phyloP scores from a whole-genome alignment of 306 rosid genomes.

The Dryas drummondii region DNA sequence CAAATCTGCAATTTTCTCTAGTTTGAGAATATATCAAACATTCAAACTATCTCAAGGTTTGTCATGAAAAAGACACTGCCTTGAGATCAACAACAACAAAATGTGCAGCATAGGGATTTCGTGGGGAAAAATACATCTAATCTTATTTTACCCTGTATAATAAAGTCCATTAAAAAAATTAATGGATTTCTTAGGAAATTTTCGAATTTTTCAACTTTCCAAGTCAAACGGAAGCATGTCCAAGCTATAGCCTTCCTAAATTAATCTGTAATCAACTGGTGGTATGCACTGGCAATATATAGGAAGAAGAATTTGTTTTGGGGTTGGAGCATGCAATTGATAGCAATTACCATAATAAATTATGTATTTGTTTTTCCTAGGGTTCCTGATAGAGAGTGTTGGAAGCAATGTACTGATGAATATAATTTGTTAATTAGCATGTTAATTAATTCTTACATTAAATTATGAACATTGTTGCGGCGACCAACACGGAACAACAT shows the following conservation, averaged over 20 bases:
- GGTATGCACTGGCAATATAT: background rate
- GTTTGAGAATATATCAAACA: background rate
- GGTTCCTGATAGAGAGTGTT: conserved; percentile 65
- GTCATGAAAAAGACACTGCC: conserved; percentile 6
- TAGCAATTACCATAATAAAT: background rate
- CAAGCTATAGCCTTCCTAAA: conserved; percentile 9
- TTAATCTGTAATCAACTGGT: background rate
- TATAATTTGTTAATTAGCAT: background rate
- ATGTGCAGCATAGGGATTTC: background rate
- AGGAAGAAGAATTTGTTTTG: conserved; percentile 18
- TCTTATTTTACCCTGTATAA: background rate
- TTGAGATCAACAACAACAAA: conserved; percentile 19
- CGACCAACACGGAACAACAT: conserved; percentile 51
- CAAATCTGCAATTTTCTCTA: too few relatives aligned
- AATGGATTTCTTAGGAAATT: background rate
- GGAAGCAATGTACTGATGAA: conserved; percentile 38
- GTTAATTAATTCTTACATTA: background rate
- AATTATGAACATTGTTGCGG: conserved; percentile 28
- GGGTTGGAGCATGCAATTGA: conserved; percentile 12
- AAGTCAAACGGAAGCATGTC: conserved; percentile 37
- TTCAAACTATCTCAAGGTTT: background rate
- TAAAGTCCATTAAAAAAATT: background rate
- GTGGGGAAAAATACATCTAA: background rate
- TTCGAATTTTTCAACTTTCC: conserved; percentile 24
- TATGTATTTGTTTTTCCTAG: conserved; percentile 35